A percentile compares a stretch with the other conserved stretches of the same genome.
Evolutionary conservation across 2,329 filamentous ascomycete species (phyloP).

Genomic region (Aspergillus unguis): DNA sequence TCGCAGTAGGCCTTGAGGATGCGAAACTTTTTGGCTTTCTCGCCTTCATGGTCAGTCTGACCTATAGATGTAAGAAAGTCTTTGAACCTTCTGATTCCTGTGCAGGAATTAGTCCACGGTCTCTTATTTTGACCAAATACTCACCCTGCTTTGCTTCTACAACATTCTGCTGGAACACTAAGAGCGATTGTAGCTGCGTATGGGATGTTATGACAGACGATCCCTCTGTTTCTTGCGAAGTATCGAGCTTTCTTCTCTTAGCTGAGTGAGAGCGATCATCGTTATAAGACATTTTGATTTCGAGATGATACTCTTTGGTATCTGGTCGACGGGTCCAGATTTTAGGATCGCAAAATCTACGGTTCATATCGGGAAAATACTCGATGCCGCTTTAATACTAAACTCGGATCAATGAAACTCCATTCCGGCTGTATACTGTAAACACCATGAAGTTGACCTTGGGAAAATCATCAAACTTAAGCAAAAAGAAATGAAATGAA

Average conservation of each 20-base stretch:
- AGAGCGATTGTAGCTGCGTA: constrained; percentile 65
- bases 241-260: constrained; percentile 42
- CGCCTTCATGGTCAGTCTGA: constrained; percentile 33
- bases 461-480: no score
- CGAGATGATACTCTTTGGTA: constrained; percentile 13
- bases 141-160: constrained; percentile 59
- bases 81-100: constrained; percentile 45
- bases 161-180: constrained; percentile 69
- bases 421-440: not conserved
- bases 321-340: constrained; percentile 1
- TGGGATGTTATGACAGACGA: constrained; percentile 43
- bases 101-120: not conserved
- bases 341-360: constrained; percentile 11
- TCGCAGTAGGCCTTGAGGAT: constrained; percentile 50
- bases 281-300: constrained; percentile 32
- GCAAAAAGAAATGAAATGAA: no score
- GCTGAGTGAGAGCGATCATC: constrained; percentile 31
- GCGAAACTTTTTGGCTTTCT: constrained; percentile 39
- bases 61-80: constrained; percentile 42
- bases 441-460: no score
- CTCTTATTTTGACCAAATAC: constrained; percentile 32
- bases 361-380: not conserved
- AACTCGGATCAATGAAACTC: not conserved
- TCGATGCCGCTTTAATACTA: not conserved
- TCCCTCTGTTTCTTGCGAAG: constrained; percentile 16